Evolutionary conservation across 2,329 filamentous ascomycete genomes (phyloP), one percentile per base, ranked within the genome.

Genomic region (Cercospora janseana): DNA sequence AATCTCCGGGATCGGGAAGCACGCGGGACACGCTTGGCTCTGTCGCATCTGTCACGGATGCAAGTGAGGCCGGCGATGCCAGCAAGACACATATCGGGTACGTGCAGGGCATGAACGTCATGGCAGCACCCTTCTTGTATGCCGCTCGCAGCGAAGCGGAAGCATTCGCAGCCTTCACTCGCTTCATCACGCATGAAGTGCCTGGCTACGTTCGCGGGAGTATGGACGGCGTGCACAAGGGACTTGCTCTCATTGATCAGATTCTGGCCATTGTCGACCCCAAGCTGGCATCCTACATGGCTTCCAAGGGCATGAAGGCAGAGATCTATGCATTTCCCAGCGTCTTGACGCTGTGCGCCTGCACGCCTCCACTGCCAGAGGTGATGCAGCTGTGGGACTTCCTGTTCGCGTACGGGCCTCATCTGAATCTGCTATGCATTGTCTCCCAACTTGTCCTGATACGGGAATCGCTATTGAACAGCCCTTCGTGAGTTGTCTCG

Each of bases 51-150:
- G 85, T 80, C 1, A 84, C 79, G 0, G 82, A 85, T 63, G 77
- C 82, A 54, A 79, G 85, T 58, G 82, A 85, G 56, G 74, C 75
- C 5, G 79, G 79, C 50, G 75, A 62, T 29, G 51, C 56, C 10
- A 40, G 49, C 21, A 57, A 74, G 24, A 85, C 88, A 61, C 80
- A 88, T 8, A 88, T 90, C 24, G 91, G 88, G 31, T 98, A 98
- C 63, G 92, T 98, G 2, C 93, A 98, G 70, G 93, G 93, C 59
- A 97, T 98, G 92, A 98, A 98, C 67, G 93, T 98, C 31, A 80
- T 98, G 12, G 92, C 91, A 7, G 93, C 93, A 1, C 93, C 93
- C 0, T 96, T 98, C 66, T 77, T 98, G 37, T 98, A 98, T 68
- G 90, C 89, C 4, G 91, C 93, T 1, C 85, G 90, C 51, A 95